Base-by-base conservation (phyloP, 306 rosid genomes). In the Dalbergia cultrata region DNA sequence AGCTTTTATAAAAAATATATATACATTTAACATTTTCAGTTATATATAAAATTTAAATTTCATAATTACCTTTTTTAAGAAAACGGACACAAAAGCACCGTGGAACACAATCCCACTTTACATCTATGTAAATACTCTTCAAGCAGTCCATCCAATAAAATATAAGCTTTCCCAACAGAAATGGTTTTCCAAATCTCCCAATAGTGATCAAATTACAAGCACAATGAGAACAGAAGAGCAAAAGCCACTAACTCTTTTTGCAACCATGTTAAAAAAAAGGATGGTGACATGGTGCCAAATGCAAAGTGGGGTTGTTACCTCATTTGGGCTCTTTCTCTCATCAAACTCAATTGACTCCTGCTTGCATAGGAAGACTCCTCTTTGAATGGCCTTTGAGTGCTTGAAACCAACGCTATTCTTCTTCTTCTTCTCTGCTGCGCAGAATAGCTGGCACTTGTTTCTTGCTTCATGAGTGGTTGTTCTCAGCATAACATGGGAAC, bases 301-400 rank as follows among this genome's bases (percentile, higher is more conserved):
- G 16, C 8, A 21, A 85, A 49, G 33, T 73, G 59, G 5, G 78
- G 66, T 53, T 63, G 62, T 62, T 77, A 94, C 97, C 94, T 90
- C 89, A 58, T 80, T 62, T 39, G 93, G 90, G 89, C 98, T 89
- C n/a, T 87, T 88, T 87, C 97, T 89, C 86, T 92, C 91, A 62
- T 90, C 89, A 50, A 85, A 83, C 31, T 75, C 85, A 77, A 22
- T 13, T 14, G 81, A 59, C 43, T 88, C 92, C 61, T 77, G 87
- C 84, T 88, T 89, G 85, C 90, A 75, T 2, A 81, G 68, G 45
- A 21, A 67, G 72, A 69, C 54, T 52, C 72, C 71, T 50, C 81
- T 72, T 33, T 84, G 83, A 74, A 17, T 47, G 54, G 44, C 22
- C 71, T 70, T 66, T 68, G 85, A 70, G 82, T 70, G 79, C 70